Evolutionary conservation across 2,329 filamentous ascomycete species (phyloP), one percentile per base, ranked within the genome.

Genomic region (Pestalotiopsis sp.): DNA sequence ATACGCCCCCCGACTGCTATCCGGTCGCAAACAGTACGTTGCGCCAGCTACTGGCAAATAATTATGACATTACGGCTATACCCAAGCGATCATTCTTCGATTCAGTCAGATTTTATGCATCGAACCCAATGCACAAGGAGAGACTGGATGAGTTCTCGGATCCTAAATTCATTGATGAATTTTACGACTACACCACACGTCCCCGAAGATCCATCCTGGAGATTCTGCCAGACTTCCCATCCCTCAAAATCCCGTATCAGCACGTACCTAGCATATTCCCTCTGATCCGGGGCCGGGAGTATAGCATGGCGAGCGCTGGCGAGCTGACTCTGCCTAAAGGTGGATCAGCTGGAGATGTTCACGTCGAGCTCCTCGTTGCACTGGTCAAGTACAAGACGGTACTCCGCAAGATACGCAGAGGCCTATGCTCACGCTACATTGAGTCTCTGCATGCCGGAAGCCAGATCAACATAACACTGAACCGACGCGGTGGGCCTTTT

Each of bases 121-220:
- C 83, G 0, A 88, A 97, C 74, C 78, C 83, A 2, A 89, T 90
- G 74, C 95, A 99, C 75, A 90, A 89, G 73, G 92, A 96, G 70
- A 90, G 95, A 1, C 87, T 99, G 0, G 80, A 92, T 9, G 96
- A 99, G 77, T 96, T 99, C 74, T 91, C 90, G 1, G 88, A 92
- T 74, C 90, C 93, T 0, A 87, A 92, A 60, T 93, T 91, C 74
- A 89, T 95, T 5, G 94, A 98, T 74, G 96, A 99, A 74, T 91
- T 97, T 68, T 98, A 93, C 82, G 95, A 99, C 81, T 99, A 99
- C 77, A 96, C 96, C 1, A 95, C 95, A 0, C 90, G 96, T 9
- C 93, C 95, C 0, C 91, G 94, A 41, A 91, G 96, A 41, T 97
- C 93, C 69, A 97, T 98, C 68, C 84, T 99, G 5, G 96, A 99